Evolutionary conservation across 2,329 filamentous ascomycete genomes (phyloP).

Genomic region (Botrytis fragariae): DNA sequence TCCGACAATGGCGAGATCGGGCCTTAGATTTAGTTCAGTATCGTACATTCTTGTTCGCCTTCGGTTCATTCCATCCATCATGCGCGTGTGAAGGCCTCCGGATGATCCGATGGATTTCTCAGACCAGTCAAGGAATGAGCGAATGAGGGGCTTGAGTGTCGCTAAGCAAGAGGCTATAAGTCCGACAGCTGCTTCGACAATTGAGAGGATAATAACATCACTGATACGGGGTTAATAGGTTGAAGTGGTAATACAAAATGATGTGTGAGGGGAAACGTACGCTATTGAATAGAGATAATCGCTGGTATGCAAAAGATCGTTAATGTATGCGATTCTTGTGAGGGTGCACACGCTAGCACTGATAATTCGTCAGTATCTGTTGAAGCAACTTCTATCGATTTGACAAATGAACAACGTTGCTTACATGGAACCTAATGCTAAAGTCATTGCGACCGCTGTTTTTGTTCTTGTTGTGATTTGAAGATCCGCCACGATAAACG

Average conservation of each 20-base stretch:
- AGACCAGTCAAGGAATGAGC: constrained; percentile 26
- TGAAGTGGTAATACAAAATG: too few relatives aligned
- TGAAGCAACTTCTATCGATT: neutral
- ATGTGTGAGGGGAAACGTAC: constrained; percentile 27
- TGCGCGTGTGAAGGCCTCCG: neutral
- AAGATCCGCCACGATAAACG: constrained; percentile 43
- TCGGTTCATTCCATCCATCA: neutral
- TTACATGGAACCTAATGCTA: constrained; percentile 41
- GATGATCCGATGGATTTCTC: constrained; percentile 6
- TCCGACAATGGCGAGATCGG: constrained; percentile 16
- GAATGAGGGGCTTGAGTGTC: constrained; percentile 33
- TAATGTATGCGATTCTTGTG: constrained; percentile 33
- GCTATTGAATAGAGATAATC: constrained; percentile 34
- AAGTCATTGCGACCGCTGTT: constrained; percentile 37
- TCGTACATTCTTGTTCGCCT: neutral
- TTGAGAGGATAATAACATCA: constrained; percentile 22
- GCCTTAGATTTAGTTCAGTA: neutral
- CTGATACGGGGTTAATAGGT: neutral
- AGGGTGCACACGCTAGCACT: constrained; percentile 36
- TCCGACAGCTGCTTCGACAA: constrained; percentile 32
- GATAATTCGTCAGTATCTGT: constrained; percentile 6
- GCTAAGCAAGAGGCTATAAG: constrained; percentile 30
- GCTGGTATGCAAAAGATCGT: constrained; percentile 22
- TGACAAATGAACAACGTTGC: constrained; percentile 22
- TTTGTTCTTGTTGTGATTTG: constrained; percentile 42